These are phyloP conservation scores for Cruciata laevipes DNA, from an alignment of 257 asterid species.

Conservation along the genomic window DNA sequence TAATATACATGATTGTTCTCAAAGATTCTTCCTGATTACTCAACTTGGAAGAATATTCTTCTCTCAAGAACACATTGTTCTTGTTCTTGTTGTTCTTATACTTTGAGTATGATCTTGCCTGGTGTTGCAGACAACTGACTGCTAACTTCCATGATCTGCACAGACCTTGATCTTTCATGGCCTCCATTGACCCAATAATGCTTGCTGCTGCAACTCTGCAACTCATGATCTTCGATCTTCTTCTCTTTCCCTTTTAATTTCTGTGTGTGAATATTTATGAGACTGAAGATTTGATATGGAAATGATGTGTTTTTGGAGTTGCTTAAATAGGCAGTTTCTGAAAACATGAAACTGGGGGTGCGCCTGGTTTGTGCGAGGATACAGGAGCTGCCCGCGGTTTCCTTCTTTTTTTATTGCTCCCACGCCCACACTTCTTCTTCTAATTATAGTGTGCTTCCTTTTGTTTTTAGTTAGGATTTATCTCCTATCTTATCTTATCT, in stretches of 20 bases:
- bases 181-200: neutral
- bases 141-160: neutral
- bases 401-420: too few relatives aligned
- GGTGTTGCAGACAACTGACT: neutral
- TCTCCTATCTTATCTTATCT: too few relatives aligned
- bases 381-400: too few relatives aligned
- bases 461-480: too few relatives aligned
- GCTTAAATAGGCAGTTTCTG: too few relatives aligned
- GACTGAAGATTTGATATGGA: neutral
- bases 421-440: too few relatives aligned
- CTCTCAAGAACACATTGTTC: neutral
- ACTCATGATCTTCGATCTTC: neutral
- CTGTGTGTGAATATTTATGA: neutral
- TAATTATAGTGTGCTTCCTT: too few relatives aligned
- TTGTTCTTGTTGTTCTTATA: neutral
- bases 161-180: neutral
- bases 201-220: neutral
- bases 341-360: too few relatives aligned
- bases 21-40: neutral
- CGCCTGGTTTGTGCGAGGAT: too few relatives aligned
- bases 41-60: too few relatives aligned
- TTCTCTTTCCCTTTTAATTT: too few relatives aligned
- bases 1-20: neutral
- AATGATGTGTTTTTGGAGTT: too few relatives aligned
- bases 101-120: neutral